phyloP scores from a whole-genome alignment of 73 alveolate genomes.

The Symbiodinium pilosum region DNA sequence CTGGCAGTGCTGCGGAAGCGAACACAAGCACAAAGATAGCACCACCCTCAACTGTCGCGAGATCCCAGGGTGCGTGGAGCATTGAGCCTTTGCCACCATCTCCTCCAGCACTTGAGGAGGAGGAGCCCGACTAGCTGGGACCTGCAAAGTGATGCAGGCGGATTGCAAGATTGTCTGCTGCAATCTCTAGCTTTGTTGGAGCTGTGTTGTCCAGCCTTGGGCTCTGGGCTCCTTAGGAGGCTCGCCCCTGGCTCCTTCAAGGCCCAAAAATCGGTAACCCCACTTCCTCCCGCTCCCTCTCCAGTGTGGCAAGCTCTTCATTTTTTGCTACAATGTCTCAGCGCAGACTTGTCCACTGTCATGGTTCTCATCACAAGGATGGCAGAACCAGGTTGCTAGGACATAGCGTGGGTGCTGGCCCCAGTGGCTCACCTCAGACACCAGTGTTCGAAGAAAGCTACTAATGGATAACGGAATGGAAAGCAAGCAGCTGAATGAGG shows the following conservation, averaged over 20 bases:
- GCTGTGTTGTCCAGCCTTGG: background rate
- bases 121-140: background rate
- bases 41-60: no score
- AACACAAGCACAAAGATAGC: no score
- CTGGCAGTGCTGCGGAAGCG: no score
- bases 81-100: background rate
- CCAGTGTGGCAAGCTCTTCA: no score
- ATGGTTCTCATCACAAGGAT: constrained; percentile 94
- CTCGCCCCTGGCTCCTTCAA: constrained; percentile 5
- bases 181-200: no score
- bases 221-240: constrained; percentile 23
- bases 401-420: constrained; percentile 74
- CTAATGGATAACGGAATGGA: background rate
- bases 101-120: background rate
- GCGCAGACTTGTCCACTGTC: constrained; percentile 69
- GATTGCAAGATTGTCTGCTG: background rate
- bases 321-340: constrained; percentile 5
- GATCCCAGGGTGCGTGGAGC: no score
- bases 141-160: background rate
- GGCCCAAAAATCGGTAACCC: background rate
- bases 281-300: background rate
- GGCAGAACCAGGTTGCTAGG: constrained; percentile 87
- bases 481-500: constrained; percentile 39
- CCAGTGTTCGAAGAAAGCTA: no score
- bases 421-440: constrained; percentile 82